These are phyloP conservation scores for Diatrype stigma DNA, from an alignment of 2,329 filamentous ascomycete species.

Conservation along the genomic window DNA sequence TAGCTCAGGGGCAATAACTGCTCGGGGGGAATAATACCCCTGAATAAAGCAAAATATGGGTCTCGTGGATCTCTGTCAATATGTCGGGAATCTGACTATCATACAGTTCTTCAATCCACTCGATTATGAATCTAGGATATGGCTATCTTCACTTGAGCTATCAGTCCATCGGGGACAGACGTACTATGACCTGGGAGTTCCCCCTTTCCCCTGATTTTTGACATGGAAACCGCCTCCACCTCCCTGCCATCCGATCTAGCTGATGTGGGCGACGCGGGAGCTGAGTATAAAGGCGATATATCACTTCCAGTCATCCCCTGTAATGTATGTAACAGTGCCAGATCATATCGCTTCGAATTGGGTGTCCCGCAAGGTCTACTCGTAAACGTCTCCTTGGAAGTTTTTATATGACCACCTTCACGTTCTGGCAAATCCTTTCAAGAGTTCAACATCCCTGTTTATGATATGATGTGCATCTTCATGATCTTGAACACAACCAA, in stretches of 20 bases:
- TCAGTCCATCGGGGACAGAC: background rate
- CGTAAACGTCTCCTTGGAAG: background rate
- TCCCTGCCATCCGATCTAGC: background rate
- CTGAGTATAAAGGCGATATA: background rate
- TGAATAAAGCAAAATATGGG: too few species aligned
- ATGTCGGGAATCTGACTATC: background rate
- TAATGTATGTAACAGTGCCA: background rate
- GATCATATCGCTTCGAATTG: background rate
- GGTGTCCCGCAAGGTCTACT: background rate
- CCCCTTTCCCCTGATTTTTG: background rate
- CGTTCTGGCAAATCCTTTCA: too few species aligned
- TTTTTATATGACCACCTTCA: background rate
- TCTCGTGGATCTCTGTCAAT: background rate
- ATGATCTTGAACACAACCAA: background rate
- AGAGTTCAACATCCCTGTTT: background rate
- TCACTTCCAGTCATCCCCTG: background rate
- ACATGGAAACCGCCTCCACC: background rate
- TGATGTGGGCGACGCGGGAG: background rate
- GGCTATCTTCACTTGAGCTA: background rate
- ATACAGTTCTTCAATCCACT: background rate
- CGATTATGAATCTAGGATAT: background rate
- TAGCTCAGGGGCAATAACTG: too few species aligned
- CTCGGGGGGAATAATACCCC: too few species aligned
- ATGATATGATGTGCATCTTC: background rate
- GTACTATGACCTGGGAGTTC: background rate